These are phyloP conservation scores for Phascolomyces articulosus DNA, from an alignment of 371 early-diverging fungal genomes.

Conservation along the genomic window DNA sequence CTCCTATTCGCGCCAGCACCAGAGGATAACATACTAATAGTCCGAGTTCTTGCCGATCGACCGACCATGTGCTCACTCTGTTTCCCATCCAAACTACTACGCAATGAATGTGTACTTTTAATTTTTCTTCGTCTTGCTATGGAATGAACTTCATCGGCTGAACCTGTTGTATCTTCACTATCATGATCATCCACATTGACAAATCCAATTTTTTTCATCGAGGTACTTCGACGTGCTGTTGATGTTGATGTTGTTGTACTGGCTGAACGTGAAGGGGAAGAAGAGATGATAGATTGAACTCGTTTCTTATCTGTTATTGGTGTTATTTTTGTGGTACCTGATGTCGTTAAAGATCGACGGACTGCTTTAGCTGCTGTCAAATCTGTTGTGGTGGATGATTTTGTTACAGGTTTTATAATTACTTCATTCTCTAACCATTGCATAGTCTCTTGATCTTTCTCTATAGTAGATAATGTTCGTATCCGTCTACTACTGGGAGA, in stretches of 20 bases:
- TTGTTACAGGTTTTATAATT: background rate
- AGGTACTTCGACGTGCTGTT: background rate
- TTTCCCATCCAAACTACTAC: background rate
- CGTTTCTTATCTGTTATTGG: background rate
- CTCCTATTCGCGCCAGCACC: background rate
- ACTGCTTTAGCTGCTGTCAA: background rate
- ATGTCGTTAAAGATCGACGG: background rate
- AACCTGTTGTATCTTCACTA: background rate
- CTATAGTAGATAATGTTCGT: slow-evolving; percentile 18
- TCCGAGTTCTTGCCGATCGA: slow-evolving; percentile 17
- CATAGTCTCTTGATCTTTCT: slow-evolving; percentile 5
- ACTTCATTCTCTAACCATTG: slow-evolving; percentile 12
- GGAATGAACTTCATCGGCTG: background rate
- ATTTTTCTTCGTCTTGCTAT: background rate
- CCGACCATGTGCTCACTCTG: slow-evolving; percentile 6
- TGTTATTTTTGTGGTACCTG: too few relatives aligned
- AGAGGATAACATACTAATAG: slow-evolving; percentile 9
- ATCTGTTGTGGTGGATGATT: background rate
- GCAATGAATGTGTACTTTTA: slow-evolving; percentile 1
- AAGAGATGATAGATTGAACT: background rate
- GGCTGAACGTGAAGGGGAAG: background rate
- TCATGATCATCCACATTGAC: background rate
- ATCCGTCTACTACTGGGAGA: slow-evolving; percentile 13
- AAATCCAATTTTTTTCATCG: background rate
- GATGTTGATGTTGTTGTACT: background rate